Base-by-base conservation (phyloP, 495 filamentous ascomycete genomes). In the Neurospora africana region DNA sequence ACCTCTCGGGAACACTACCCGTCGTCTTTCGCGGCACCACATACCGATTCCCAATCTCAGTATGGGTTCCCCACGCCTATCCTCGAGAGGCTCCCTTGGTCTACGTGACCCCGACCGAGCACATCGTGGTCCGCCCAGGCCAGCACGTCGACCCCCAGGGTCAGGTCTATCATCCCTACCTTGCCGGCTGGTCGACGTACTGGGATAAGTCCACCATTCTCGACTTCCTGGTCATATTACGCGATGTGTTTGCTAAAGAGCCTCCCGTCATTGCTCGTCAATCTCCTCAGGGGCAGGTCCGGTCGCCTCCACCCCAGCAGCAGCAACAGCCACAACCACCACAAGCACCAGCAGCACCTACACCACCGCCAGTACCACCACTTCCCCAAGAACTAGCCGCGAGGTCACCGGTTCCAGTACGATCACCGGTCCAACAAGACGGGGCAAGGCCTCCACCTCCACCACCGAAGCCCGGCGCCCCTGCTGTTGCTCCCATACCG, bases 41-140 rank as follows among this genome's bases (percentile, higher is more conserved):
- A 15, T 99, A 98, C 81, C 89, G 92, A 70, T 97, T 98, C 72
- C 95, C 95, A 11, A 86, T 99, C 70, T 89, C 92, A 73, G 75
- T 98, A 87, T 99, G 96, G 96, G 87, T 99, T n/a, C 95, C 96
- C 2, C 93, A 95, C 75, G 88, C 89, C 37, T 99, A 99, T 77
- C 96, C 95, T 39, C 87, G 87, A 41, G 91, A 97, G 76, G 84
- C 92, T 8, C 95, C 95, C 0, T 86, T 98, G 19, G 88, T 88
- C 70, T 99, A 97, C 80, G 92, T 98, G 53, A 94, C 89, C 10
- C 94, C 96, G 27, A 91, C 92, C 2, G 90, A 91, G 74, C 92
- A 90, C 76, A 98, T 99, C 93, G 82, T 91, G 69, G 90, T 98
- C 33, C 87, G 94, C 33, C 90, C 93, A 7, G 95, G 96, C 3